Evolutionary conservation across 352 stramenopile genomes (phyloP).

Genomic region (Pythium angustatum): DNA sequence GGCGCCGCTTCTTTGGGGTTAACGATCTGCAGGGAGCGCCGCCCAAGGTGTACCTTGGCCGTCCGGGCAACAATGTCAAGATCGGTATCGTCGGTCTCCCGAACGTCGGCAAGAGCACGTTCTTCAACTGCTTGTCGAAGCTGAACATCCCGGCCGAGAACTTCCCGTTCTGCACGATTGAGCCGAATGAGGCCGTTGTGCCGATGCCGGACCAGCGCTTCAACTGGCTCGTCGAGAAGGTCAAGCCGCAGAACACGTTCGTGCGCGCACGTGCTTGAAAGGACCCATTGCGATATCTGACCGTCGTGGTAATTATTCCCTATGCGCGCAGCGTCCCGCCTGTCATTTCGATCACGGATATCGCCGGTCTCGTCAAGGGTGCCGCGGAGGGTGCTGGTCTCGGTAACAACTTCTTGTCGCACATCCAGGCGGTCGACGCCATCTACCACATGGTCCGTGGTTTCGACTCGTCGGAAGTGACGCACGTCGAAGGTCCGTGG

Average conservation of each 20-base stretch:
- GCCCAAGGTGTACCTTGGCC: conserved; percentile 77
- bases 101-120: conserved; percentile 99
- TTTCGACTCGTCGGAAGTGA: conserved; percentile 98
- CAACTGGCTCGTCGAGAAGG: conserved; percentile 97
- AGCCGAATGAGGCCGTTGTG: conserved; percentile 97
- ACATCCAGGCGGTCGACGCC: conserved; percentile 99
- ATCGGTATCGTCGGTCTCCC: conserved; percentile 99
- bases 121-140: conserved; percentile 99
- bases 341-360: conserved; percentile 99
- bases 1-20: too few relatives aligned
- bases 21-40: conserved; percentile 34
- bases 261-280: conserved; percentile 1
- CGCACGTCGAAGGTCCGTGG: conserved; percentile 94
- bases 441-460: conserved; percentile 98
- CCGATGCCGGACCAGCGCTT: conserved; percentile 98
- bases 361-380: conserved; percentile 98
- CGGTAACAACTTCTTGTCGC: conserved; percentile 99
- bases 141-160: conserved; percentile 91
- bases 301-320: neutral
- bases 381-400: conserved; percentile 97
- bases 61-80: conserved; percentile 94
- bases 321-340: conserved; percentile 81
- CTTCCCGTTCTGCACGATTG: conserved; percentile 98
- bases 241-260: conserved; percentile 91
- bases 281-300: neutral